These are phyloP conservation scores for Suillus ampliporus DNA, from an alignment of 768 basidiomycete species.

Conservation along the genomic window DNA sequence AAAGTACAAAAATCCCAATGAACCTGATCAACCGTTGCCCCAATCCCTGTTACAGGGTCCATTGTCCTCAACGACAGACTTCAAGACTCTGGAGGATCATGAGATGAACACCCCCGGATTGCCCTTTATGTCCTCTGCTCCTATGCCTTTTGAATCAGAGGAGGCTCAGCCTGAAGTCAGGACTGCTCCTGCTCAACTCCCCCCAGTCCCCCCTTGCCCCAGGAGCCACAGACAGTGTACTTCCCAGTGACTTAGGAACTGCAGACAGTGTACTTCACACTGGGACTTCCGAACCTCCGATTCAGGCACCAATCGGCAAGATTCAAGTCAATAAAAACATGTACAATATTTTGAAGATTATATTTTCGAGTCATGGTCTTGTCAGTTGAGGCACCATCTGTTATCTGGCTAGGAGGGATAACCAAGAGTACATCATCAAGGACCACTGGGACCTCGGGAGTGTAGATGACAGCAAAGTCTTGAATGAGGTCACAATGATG, in stretches of 20 bases:
- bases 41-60: no score
- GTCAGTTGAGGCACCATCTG: neutral
- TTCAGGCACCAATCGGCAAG: neutral
- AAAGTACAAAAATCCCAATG: no score
- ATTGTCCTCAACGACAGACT: no score
- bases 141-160: no score
- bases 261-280: no score
- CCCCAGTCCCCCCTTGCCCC: no score
- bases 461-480: neutral
- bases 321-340: neutral
- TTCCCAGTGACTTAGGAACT: no score
- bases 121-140: no score
- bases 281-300: neutral
- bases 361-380: neutral
- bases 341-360: neutral
- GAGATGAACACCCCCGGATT: no score
- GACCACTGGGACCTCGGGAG: constrained; percentile 11
- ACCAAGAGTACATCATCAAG: constrained; percentile 7
- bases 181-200: neutral
- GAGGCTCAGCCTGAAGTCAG: neutral
- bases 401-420: neutral
- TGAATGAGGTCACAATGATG: constrained; percentile 12
- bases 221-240: no score
- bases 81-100: no score
- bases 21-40: no score